phyloP scores from a whole-genome alignment of 2,329 filamentous ascomycete genomes.

The Paracoccidioides lutzii region DNA sequence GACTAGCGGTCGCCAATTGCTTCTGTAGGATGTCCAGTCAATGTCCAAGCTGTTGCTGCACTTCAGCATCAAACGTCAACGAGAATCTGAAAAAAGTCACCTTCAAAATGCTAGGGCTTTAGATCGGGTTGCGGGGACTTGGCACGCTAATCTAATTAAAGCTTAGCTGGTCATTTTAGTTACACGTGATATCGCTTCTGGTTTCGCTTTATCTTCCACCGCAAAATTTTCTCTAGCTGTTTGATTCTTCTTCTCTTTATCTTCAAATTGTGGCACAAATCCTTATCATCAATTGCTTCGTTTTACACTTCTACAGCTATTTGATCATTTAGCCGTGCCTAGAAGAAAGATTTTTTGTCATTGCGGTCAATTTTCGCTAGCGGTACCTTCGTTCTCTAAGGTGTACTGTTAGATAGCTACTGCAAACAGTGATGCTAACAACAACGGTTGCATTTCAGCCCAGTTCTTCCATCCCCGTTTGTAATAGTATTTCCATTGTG shows the following conservation, averaged over 20 bases:
- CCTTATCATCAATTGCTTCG: conserved; percentile 89
- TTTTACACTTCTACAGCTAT: conserved; percentile 53
- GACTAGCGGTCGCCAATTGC: conserved; percentile 6
- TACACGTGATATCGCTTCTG: conserved; percentile 14
- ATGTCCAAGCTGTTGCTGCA: background rate
- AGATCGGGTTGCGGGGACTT: conserved; percentile 2
- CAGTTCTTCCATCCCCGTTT: background rate
- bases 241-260: conserved; percentile 27
- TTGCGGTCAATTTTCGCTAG: conserved; percentile 96
- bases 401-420: conserved; percentile 94
- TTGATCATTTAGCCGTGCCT: conserved; percentile 87
- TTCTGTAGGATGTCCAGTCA: background rate
- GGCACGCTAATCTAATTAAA: conserved; percentile 16
- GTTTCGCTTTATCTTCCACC: background rate
- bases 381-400: conserved; percentile 71
- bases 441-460: background rate
- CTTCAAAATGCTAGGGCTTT: background rate
- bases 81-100: conserved; percentile 4
- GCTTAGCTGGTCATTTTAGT: conserved; percentile 1
- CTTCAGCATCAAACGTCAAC: background rate
- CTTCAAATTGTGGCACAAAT: conserved; percentile 51
- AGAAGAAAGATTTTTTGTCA: conserved; percentile 46
- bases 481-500: background rate
- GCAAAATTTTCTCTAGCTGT: conserved; percentile 15
- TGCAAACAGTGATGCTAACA: conserved; percentile 53